Evolutionary conservation across 257 asterid genomes (phyloP), one percentile per base, ranked within the genome.

Genomic region (Nicotiana tomentosiformis): DNA sequence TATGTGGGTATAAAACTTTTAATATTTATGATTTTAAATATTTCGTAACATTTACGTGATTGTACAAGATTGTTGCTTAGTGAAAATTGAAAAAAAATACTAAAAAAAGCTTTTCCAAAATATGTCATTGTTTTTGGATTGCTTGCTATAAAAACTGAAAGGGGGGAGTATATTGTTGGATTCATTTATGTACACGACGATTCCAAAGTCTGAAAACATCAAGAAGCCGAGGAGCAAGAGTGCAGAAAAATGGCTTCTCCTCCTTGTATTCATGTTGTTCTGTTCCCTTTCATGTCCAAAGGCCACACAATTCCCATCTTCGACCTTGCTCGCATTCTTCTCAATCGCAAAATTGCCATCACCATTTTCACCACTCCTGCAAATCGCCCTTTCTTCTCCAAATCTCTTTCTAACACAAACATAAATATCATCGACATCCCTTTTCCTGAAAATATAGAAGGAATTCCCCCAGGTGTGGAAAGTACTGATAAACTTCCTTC

Each of bases 201-300:
- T 2, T 32, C 33, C 33, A 32, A 2, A 32, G 33, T 32, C 35
- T 32, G 35, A 32, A 32, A 32, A 32, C 35, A 32, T 32, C 35
- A 3, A 32, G 4, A 32, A 32, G 3, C 35, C 35, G 46, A 39
- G 46, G 46, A 39, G 10, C 81, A 77, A 30, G 17, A 5, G 1
- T 10, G 26, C 35, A 56, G 29, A 33, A 10, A 60, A 20, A 82
- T 77, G 70, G 58, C 85, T 82, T 62, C 58, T 62, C 78, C 74
- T 76, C 60, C 84, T 66, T 53, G 65, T 60, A 85, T 91, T 49
- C 97, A 90, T 61, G 84, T 88, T 30, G 87, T 86, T 11, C 23
- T 94, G 49, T 93, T 94, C 53, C 98, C 98, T 4, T 94, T 94
- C 91, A 93, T 93, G 98, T 81, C 97, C 80, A 91, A 94, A 85